phyloP scores from a whole-genome alignment of 1,284 basidiomycete genomes.

The Papiliotrema nemorosa region DNA sequence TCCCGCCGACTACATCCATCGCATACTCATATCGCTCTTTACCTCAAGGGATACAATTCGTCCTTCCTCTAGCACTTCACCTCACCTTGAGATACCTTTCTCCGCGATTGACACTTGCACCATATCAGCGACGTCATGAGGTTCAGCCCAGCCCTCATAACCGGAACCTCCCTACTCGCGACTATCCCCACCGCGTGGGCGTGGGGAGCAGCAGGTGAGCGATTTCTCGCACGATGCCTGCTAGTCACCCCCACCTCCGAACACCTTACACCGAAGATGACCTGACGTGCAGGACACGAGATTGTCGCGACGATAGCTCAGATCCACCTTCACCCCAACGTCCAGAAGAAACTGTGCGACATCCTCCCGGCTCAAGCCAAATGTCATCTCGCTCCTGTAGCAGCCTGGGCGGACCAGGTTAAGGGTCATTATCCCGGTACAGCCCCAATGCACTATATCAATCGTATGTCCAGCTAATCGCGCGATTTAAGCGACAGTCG shows the following conservation, averaged over 20 bases:
- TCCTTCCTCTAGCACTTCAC: too few species aligned
- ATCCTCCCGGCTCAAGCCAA: constrained; percentile 58
- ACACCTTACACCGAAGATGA: background rate
- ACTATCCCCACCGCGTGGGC: constrained; percentile 36
- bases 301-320: constrained; percentile 90
- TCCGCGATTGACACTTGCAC: background rate
- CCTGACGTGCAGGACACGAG: constrained; percentile 65
- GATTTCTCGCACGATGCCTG: background rate
- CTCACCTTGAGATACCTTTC: too few species aligned
- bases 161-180: constrained; percentile 10
- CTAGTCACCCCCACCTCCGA: background rate
- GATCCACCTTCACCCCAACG: constrained; percentile 74
- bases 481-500: background rate
- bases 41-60: too few species aligned
- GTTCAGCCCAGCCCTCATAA: background rate
- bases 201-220: constrained; percentile 54
- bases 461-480: constrained; percentile 25
- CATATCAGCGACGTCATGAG: constrained; percentile 2
- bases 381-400: constrained; percentile 76
- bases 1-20: too few species aligned
- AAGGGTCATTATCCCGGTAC: constrained; percentile 50
- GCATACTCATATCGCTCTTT: too few species aligned
- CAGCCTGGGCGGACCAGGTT: constrained; percentile 79
- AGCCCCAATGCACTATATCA: constrained; percentile 53
- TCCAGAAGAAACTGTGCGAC: constrained; percentile 64